A percentile compares a stretch with the other conserved stretches of the same genome.
Evolutionary conservation across 805 yeast genomes (phyloP).

Genomic region (Sungouiozyma intestinalis): DNA sequence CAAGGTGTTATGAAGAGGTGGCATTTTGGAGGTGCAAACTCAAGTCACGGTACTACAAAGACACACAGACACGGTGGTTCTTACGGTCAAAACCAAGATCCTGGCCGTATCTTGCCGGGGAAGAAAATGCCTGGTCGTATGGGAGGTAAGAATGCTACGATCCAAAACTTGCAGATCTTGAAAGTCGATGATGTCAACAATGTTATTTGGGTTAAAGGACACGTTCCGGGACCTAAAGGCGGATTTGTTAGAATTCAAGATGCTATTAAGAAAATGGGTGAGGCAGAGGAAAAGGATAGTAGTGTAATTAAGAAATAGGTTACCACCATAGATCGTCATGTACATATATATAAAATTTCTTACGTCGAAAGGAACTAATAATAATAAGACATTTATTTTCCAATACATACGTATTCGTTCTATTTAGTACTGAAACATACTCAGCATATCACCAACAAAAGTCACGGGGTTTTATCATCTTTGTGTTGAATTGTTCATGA

Average conservation of each 20-base stretch:
- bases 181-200: conserved; percentile 76
- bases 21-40: conserved; percentile 79
- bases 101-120: conserved; percentile 93
- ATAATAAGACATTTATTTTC: no score
- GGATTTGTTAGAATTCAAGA: conserved; percentile 67
- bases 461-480: background rate
- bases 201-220: conserved; percentile 74
- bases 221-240: conserved; percentile 83
- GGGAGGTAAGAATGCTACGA: conserved; percentile 72
- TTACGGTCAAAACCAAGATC: conserved; percentile 89
- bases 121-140: conserved; percentile 97
- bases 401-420: background rate
- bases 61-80: conserved; percentile 97
- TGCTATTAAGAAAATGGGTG: conserved; percentile 42
- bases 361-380: background rate
- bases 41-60: conserved; percentile 90
- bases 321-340: conserved; percentile 1
- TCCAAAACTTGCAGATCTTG: conserved; percentile 64
- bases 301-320: background rate
- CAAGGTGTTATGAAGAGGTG: conserved; percentile 97
- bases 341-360: background rate
- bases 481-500: no score
- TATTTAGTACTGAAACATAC: background rate
- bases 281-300: background rate
- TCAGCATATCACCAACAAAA: background rate